A percentile compares a stretch with the other conserved stretches of the same genome.
phyloP scores from a whole-genome alignment of 2,329 filamentous ascomycete genomes.

The Chrysosporium queenslandicum region DNA sequence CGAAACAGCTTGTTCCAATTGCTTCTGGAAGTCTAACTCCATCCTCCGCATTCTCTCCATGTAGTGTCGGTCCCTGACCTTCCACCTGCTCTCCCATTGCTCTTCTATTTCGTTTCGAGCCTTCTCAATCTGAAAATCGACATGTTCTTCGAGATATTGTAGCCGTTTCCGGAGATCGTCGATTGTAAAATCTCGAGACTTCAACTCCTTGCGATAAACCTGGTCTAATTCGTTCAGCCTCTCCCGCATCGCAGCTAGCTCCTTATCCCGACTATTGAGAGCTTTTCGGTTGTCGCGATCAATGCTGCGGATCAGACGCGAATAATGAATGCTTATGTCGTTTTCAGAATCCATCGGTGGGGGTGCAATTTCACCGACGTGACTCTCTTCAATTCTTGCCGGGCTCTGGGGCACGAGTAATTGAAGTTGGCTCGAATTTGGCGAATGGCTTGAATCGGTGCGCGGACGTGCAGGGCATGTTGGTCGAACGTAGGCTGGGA shows the following conservation, averaged over 20 bases:
- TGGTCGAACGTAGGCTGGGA: constrained; percentile 4
- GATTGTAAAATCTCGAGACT: constrained; percentile 23
- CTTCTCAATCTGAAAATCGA: constrained; percentile 23
- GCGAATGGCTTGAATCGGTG: too few relatives aligned
- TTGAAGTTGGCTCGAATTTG: not conserved
- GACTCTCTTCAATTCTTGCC: constrained; percentile 16
- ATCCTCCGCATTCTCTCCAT: constrained; percentile 22
- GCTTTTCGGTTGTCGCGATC: constrained; percentile 24
- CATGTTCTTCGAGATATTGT: constrained; percentile 19
- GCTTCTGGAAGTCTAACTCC: constrained; percentile 18
- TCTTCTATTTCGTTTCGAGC: constrained; percentile 28
- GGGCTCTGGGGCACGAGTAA: constrained; percentile 14
- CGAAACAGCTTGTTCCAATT: constrained; percentile 18
- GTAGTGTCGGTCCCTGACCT: constrained; percentile 24
- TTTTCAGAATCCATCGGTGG: constrained; percentile 26
- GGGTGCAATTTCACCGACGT: constrained; percentile 18
- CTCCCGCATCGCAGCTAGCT: constrained; percentile 22
- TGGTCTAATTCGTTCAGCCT: constrained; percentile 26
- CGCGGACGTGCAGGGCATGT: not conserved
- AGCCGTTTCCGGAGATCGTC: constrained; percentile 23
- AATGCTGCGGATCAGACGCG: constrained; percentile 24
- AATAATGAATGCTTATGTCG: constrained; percentile 25
- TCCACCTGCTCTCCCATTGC: constrained; percentile 29
- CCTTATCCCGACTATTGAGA: constrained; percentile 23
- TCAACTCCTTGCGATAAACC: constrained; percentile 25